Evolutionary conservation across 1,139 yeast genomes (phyloP).

Genomic region (Scheffersomyces cryptocercus): DNA sequence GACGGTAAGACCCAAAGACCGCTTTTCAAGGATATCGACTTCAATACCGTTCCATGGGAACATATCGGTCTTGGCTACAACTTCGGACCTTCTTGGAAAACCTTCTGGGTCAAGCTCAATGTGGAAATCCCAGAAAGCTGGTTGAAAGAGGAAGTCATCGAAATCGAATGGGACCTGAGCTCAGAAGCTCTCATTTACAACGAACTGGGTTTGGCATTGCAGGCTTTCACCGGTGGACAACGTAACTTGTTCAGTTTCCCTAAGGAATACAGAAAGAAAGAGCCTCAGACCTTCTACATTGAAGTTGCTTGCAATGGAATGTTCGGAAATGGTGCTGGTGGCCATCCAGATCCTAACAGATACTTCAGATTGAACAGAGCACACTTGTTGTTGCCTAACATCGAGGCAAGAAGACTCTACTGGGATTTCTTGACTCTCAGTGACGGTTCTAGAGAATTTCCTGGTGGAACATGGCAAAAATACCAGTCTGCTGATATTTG

Average conservation of each 20-base stretch:
- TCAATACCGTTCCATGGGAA: conserved; percentile 53
- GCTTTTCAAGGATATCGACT: conserved; percentile 63
- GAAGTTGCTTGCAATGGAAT: conserved; percentile 95
- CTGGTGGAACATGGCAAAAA: conserved; percentile 76
- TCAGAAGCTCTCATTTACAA: conserved; percentile 84
- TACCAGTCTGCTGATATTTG: conserved; percentile 78
- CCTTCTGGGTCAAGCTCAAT: conserved; percentile 85
- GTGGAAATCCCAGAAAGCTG: conserved; percentile 64
- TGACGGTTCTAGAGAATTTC: conserved; percentile 88
- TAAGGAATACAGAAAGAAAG: conserved; percentile 40
- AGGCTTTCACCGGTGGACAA: conserved; percentile 88
- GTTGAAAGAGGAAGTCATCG: conserved; percentile 46
- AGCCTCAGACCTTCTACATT: conserved; percentile 61
- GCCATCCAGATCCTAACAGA: conserved; percentile 66
- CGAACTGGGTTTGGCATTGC: conserved; percentile 65
- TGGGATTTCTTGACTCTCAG: conserved; percentile 87
- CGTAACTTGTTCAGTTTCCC: conserved; percentile 77
- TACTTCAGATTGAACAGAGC: conserved; percentile 68
- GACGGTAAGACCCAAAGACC: conserved; percentile 64
- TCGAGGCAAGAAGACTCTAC: conserved; percentile 73
- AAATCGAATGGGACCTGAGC: conserved; percentile 83
- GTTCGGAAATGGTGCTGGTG: conserved; percentile 78
- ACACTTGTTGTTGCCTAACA: conserved; percentile 78
- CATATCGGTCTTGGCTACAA: conserved; percentile 65
- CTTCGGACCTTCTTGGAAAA: conserved; percentile 97